Conservation (phyloP, 805 yeast genomes). For the Metschnikowia borealis region DNA sequence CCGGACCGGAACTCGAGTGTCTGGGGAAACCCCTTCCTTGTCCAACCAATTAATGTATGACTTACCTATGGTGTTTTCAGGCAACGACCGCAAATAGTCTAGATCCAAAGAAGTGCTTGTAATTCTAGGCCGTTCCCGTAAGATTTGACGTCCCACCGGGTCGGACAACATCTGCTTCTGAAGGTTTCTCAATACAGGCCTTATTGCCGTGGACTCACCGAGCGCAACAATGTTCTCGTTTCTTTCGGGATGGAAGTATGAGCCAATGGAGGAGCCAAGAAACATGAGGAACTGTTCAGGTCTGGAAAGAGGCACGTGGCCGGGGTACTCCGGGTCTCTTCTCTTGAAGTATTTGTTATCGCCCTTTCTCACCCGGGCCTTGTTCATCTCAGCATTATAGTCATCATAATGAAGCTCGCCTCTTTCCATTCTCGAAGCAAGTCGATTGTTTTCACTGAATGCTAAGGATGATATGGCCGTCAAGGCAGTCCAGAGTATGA, state of each 20-base stretch:
- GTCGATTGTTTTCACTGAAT: conserved; percentile 42
- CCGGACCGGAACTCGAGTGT: conserved; percentile 83
- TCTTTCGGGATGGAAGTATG: conserved; percentile 70
- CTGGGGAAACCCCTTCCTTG: conserved; percentile 87
- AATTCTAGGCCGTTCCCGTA: conserved; percentile 78
- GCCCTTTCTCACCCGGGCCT: conserved; percentile 19
- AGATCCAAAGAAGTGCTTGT: conserved; percentile 68
- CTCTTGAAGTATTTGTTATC: conserved; percentile 33
- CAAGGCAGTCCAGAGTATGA: conserved; percentile 13
- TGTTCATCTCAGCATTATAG: conserved; percentile 28
- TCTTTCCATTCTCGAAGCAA: conserved; percentile 59
- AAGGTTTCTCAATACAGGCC: conserved; percentile 57
- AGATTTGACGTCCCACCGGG: conserved; percentile 69
- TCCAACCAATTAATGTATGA: conserved; percentile 81
- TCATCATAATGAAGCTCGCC: conserved; percentile 43
- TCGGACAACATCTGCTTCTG: conserved; percentile 73
- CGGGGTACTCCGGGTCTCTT: conserved; percentile 53
- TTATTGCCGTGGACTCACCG: conserved; percentile 88
- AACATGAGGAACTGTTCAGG: conserved; percentile 64
- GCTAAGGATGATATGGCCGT: conserved; percentile 27
- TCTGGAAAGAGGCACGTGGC: conserved; percentile 70
- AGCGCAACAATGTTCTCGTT: conserved; percentile 73
- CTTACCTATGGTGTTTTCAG: conserved; percentile 69
- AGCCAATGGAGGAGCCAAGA: conserved; percentile 71
- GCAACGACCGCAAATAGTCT: conserved; percentile 54